A percentile compares a stretch with the other conserved stretches of the same genome.
Conservation (phyloP, 257 asterid genomes). For the Solanum etuberosum region DNA sequence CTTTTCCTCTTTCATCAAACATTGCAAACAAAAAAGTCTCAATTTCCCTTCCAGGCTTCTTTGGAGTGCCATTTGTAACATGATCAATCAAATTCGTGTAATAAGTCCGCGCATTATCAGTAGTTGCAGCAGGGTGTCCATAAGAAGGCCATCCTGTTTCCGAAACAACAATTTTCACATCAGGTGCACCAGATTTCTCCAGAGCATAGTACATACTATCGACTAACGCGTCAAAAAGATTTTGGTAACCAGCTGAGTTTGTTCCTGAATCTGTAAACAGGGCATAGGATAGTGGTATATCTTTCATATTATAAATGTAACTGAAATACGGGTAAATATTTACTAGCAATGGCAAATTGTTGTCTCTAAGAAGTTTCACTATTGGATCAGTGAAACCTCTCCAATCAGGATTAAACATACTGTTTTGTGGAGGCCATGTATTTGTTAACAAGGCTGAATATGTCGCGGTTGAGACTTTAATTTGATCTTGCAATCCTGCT, state of each 20-base stretch:
- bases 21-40: conserved; percentile 18
- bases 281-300: conserved; percentile 12
- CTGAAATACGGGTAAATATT: conserved; percentile 40
- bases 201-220: conserved; percentile 27
- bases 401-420: neutral
- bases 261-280: conserved; percentile 1
- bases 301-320: neutral
- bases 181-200: conserved; percentile 17
- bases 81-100: neutral
- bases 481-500: neutral
- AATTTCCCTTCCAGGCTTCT: conserved; percentile 6
- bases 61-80: conserved; percentile 13
- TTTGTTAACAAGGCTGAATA: conserved; percentile 3
- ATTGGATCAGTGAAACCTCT: conserved; percentile 11
- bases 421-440: conserved; percentile 26
- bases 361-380: conserved; percentile 3
- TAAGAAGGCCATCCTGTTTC: conserved; percentile 32
- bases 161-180: conserved; percentile 20
- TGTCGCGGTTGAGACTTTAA: conserved; percentile 29
- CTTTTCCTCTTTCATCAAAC: conserved; percentile 19
- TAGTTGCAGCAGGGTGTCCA: conserved; percentile 3
- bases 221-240: conserved; percentile 23
- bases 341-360: conserved; percentile 10
- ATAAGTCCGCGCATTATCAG: neutral
- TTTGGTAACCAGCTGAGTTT: conserved; percentile 4